Percentiles rank a stretch among this genome's conserved stretches.
Evolutionary conservation across 148 eudicot genomes (phyloP).

Genomic region (Nepenthes gracilis): DNA sequence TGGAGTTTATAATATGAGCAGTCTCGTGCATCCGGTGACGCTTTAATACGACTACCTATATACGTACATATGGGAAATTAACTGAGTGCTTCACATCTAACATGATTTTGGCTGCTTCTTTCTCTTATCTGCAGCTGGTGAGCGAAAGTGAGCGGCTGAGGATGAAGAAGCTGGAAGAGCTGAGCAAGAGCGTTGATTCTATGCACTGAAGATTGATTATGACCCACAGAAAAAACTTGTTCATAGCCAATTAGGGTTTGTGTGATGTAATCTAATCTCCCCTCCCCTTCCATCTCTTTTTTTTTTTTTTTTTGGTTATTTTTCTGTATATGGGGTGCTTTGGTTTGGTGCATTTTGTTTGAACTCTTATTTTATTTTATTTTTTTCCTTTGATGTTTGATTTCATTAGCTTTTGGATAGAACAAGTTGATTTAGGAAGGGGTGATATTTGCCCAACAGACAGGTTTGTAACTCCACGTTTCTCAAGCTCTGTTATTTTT

Average conservation of each 20-base stretch:
- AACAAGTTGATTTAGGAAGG: background rate
- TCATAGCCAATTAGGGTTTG: constrained; percentile 39
- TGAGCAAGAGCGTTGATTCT: constrained; percentile 79
- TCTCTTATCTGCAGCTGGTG: constrained; percentile 44
- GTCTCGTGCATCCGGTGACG: no score
- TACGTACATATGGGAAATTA: no score
- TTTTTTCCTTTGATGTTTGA: background rate
- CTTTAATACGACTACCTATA: no score
- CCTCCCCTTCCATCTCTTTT: constrained; percentile 6
- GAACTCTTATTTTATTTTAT: constrained; percentile 3
- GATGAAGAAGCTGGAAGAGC: constrained; percentile 84
- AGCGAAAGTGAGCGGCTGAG: constrained; percentile 77
- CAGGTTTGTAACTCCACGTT: no score
- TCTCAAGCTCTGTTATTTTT: no score
- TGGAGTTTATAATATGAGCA: no score
- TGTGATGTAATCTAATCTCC: constrained; percentile 47
- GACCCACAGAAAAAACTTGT: constrained; percentile 10
- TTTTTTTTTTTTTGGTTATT: no score
- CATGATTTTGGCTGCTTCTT: constrained; percentile 1
- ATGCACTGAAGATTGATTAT: constrained; percentile 15
- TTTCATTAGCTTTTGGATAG: constrained; percentile 14
- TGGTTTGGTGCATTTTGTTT: constrained; percentile 32
- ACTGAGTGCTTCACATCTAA: no score
- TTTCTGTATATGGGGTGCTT: constrained; percentile 31
- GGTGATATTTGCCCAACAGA: no score